Evolutionary conservation across 345 rosid genomes (phyloP).

Genomic region (Mallotus nudiflorus): DNA sequence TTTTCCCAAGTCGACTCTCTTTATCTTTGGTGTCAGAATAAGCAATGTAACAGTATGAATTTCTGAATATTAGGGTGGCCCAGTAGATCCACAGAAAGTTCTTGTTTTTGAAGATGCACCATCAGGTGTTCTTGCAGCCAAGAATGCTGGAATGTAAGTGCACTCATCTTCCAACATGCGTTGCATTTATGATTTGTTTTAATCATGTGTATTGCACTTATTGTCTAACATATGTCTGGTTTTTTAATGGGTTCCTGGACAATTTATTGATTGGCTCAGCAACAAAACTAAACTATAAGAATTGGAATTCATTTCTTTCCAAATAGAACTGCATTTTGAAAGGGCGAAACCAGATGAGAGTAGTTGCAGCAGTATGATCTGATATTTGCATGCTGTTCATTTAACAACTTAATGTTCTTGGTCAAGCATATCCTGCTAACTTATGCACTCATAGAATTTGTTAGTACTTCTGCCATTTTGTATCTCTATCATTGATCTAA

Average conservation of each 20-base stretch:
- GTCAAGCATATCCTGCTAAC: too few relatives aligned
- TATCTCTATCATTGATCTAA: too few relatives aligned
- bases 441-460: too few relatives aligned
- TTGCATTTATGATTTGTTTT: neutral
- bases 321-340: too few relatives aligned
- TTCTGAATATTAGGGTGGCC: conserved; percentile 53
- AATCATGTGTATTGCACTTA: neutral
- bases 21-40: neutral
- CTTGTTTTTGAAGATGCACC: conserved; percentile 98
- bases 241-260: neutral
- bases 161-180: conserved; percentile 14
- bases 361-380: too few relatives aligned
- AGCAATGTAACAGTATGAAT: neutral
- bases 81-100: conserved; percentile 49
- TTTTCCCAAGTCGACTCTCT: neutral
- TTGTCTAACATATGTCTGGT: neutral
- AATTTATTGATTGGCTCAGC: too few relatives aligned
- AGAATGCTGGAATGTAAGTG: conserved; percentile 92
- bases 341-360: too few relatives aligned
- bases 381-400: too few relatives aligned
- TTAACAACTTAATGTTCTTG: too few relatives aligned
- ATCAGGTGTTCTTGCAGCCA: conserved; percentile 83
- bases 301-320: too few relatives aligned
- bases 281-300: too few relatives aligned
- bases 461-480: too few relatives aligned